phyloP scores from a whole-genome alignment of 2,329 filamentous ascomycete genomes.

The Knufia petricola region DNA sequence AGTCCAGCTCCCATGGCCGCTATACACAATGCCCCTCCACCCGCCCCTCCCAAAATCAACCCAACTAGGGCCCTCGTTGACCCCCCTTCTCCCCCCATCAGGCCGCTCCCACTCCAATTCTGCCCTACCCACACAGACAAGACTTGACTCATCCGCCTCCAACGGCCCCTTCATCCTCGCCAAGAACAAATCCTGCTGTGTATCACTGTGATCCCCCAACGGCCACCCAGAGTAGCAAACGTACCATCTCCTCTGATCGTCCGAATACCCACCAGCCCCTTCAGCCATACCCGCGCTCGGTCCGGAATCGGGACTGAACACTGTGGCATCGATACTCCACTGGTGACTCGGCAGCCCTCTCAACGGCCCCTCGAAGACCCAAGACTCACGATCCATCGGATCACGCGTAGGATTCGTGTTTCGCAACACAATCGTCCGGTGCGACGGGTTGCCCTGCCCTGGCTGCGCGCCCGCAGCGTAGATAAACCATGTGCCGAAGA shows the following conservation, averaged over 20 bases:
- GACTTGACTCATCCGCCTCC: slow-evolving; percentile 11
- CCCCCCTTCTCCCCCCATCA: slow-evolving; percentile 16
- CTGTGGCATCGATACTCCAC: slow-evolving; percentile 22
- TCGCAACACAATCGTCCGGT: slow-evolving; percentile 17
- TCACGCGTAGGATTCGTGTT: slow-evolving; percentile 18
- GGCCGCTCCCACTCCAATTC: slow-evolving; percentile 19
- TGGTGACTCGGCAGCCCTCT: slow-evolving; percentile 19
- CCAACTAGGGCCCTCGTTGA: slow-evolving; percentile 22
- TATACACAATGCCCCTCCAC: slow-evolving; percentile 22
- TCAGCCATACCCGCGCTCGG: neutral
- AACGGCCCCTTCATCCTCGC: slow-evolving; percentile 14
- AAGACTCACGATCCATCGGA: slow-evolving; percentile 4
- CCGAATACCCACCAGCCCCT: neutral
- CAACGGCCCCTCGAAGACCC: slow-evolving; percentile 19
- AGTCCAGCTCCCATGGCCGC: slow-evolving; percentile 22
- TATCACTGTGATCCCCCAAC: slow-evolving; percentile 18
- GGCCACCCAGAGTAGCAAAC: slow-evolving; percentile 22
- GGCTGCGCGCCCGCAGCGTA: slow-evolving; percentile 31
- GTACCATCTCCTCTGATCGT: slow-evolving; percentile 11
- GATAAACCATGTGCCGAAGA: slow-evolving; percentile 45
- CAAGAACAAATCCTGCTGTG: slow-evolving; percentile 21
- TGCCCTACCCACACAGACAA: slow-evolving; percentile 16
- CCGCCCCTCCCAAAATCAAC: slow-evolving; percentile 9
- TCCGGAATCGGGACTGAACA: slow-evolving; percentile 12
- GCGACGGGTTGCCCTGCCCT: slow-evolving; percentile 16